Evolutionary conservation across 75 land plant species (phyloP), one percentile per base, ranked within the genome.

Genomic region (Chamaecyparis obtusa): DNA sequence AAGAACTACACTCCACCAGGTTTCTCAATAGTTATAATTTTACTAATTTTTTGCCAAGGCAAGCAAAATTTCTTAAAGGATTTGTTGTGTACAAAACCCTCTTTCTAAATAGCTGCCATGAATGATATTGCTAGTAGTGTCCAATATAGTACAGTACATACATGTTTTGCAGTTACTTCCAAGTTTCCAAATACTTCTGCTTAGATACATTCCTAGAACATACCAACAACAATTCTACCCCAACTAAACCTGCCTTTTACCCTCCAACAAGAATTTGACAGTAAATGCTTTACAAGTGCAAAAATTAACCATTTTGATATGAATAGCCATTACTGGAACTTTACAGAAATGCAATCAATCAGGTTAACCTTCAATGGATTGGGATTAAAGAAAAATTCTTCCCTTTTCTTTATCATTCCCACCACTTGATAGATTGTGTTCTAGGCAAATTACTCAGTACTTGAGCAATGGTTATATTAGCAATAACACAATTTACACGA

Each of bases 401-500:
- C 43, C 83, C 13, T 81, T 39, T 81, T 81, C 83, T 37, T 10
- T 30, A 19, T n/a, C 54, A 81, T 81, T 81, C 32, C 46, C 83
- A 46, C 30, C 49, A 81, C 48, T 46, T 81, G 5, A 24, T 2
- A n/a, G 10, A 46, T 44, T 27, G 15, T 13, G 32, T 13, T 27
- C 46, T 15, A 78, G 32, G 83, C 6, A 44, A 81, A 44, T 81
- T 24, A 46, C 48, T 81, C 32, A 3, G 48, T n/a, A 81, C 15
- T 44, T 44, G 51, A n/a, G 83, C n/a, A 81, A 81, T 6, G 11
- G n/a, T 78, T 78, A 78, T 37, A 41, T 19, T 21, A 39, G 46
- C 81, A 78, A 78, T 46, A 13, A 81, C 83, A 81, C 48, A 30
- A 81, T 46, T 81, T 81, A 44, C 48, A 80, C 32, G 27, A 24